Conservation (phyloP, 306 rosid species). For the Gynostemma pentaphyllum region DNA sequence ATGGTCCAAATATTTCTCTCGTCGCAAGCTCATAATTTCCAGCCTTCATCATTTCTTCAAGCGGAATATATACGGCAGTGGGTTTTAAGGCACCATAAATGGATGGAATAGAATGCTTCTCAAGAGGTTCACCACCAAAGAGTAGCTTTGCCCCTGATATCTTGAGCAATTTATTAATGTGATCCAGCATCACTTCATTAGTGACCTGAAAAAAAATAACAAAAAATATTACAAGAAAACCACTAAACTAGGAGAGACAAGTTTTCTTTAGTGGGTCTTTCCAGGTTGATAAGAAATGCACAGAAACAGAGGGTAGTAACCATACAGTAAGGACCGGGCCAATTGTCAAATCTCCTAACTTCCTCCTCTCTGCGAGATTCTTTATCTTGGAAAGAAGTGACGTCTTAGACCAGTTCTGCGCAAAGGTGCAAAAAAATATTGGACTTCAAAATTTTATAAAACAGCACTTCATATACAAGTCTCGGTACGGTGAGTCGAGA, state of each 20-base stretch:
- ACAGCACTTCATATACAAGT: neutral
- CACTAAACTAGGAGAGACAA: too few species aligned
- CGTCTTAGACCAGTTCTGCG: slow-evolving; percentile 75
- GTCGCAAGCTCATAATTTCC: slow-evolving; percentile 73
- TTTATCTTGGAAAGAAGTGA: slow-evolving; percentile 62
- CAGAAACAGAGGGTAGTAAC: neutral
- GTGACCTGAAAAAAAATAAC: slow-evolving; percentile 41
- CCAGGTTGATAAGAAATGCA: neutral
- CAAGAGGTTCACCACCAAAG: slow-evolving; percentile 72
- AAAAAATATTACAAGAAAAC: too few species aligned
- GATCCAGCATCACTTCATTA: slow-evolving; percentile 67
- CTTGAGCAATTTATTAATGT: slow-evolving; percentile 59
- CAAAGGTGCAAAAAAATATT: slow-evolving; percentile 9
- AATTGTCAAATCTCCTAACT: slow-evolving; percentile 64
- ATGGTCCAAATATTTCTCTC: slow-evolving; percentile 86
- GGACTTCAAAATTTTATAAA: neutral
- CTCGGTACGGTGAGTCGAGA: neutral
- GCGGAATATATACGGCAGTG: slow-evolving; percentile 77
- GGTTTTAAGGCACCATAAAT: slow-evolving; percentile 83
- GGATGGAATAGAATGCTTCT: slow-evolving; percentile 67
- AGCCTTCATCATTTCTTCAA: slow-evolving; percentile 70
- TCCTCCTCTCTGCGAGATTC: slow-evolving; percentile 83
- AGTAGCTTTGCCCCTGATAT: slow-evolving; percentile 83
- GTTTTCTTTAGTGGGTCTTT: too few species aligned
- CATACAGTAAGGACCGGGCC: slow-evolving; percentile 92